A percentile compares a stretch with the other conserved stretches of the same genome.
Conservation (phyloP, 352 stramenopile genomes). For the Globisporangium megalacanthum region DNA sequence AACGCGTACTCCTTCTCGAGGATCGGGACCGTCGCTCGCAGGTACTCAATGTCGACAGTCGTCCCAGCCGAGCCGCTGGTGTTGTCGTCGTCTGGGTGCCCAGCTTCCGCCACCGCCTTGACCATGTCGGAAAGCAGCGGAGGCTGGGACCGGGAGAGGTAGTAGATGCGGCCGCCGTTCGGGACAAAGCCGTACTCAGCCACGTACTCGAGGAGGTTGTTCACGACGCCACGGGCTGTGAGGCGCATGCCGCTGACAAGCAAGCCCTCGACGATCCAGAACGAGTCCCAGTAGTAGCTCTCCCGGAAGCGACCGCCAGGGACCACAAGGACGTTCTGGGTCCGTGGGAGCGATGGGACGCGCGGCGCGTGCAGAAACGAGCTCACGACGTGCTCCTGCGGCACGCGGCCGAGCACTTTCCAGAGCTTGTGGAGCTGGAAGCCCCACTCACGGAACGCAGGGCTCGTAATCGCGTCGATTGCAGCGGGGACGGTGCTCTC, state of each 20-base stretch:
- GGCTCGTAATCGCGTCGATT: conserved; percentile 46
- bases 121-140: conserved; percentile 89
- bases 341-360: conserved; percentile 21
- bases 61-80: background rate
- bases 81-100: background rate
- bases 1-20: conserved; percentile 79
- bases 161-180: conserved; percentile 90
- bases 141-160: conserved; percentile 86
- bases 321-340: conserved; percentile 74
- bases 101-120: conserved; percentile 34
- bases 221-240: conserved; percentile 76
- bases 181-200: conserved; percentile 85
- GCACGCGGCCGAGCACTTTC: conserved; percentile 58
- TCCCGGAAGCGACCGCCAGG: conserved; percentile 91
- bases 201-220: conserved; percentile 86
- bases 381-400: conserved; percentile 37
- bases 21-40: conserved; percentile 48
- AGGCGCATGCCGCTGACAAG: conserved; percentile 75
- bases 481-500: conserved; percentile 40
- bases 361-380: conserved; percentile 51
- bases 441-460: conserved; percentile 55
- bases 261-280: conserved; percentile 89
- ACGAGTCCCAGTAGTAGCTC: conserved; percentile 93
- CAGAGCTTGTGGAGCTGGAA: conserved; percentile 70
- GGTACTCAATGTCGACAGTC: conserved; percentile 36